Conservation (phyloP, 345 rosid species). For the Dimocarpus longan region DNA sequence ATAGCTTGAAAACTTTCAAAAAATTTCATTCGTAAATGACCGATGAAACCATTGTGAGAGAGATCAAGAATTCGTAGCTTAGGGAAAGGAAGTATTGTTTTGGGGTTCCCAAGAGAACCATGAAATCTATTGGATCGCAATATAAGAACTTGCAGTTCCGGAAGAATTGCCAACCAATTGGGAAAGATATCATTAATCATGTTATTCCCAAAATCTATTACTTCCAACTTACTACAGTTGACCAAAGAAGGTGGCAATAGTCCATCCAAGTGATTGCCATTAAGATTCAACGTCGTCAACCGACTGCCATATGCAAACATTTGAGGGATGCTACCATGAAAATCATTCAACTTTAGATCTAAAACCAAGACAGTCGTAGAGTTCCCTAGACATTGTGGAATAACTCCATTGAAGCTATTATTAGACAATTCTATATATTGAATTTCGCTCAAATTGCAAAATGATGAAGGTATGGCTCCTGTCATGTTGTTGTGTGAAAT, state of each 20-base stretch:
- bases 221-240: not conserved
- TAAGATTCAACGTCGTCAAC: not conserved
- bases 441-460: not conserved
- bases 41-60: too few species aligned
- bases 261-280: not conserved
- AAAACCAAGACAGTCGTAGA: not conserved
- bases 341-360: not conserved
- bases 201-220: not conserved
- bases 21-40: too few species aligned
- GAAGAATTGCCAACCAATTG: not conserved
- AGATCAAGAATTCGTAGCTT: too few species aligned
- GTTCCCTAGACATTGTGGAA: not conserved
- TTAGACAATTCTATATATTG: not conserved
- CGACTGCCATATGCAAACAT: not conserved
- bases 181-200: not conserved
- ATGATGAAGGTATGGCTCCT: too few species aligned
- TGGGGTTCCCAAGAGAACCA: not conserved
- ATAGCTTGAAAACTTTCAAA: too few species aligned
- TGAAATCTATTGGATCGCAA: not conserved
- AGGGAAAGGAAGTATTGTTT: too few species aligned
- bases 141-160: not conserved
- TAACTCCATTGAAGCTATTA: not conserved
- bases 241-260: not conserved
- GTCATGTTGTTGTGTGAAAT: not conserved
- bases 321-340: constrained; percentile 7